These are phyloP conservation scores for Oropetium thomaeum DNA, from an alignment of 176 grass and related monocot genomes.

Conservation along the genomic window DNA sequence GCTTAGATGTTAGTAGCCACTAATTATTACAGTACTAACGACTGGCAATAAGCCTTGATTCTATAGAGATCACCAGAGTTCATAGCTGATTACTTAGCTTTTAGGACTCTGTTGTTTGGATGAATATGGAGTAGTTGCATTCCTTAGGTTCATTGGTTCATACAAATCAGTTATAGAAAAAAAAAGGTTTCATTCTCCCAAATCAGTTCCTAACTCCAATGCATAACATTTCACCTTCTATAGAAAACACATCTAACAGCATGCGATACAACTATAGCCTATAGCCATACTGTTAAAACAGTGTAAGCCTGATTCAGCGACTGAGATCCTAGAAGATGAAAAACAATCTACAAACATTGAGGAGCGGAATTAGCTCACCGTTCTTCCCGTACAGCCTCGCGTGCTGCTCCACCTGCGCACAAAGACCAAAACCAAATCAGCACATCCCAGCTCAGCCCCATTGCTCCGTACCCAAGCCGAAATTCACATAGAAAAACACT, in stretches of 20 bases:
- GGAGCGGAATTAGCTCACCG: constrained; percentile 34
- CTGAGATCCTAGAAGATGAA: neutral
- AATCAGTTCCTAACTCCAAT: neutral
- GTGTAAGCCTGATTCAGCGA: neutral
- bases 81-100: too few relatives aligned
- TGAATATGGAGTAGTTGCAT: neutral
- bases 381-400: constrained; percentile 75
- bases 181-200: neutral
- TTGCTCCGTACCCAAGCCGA: neutral
- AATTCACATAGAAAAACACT: neutral
- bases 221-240: neutral
- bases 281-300: neutral
- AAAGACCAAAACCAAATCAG: constrained; percentile 41
- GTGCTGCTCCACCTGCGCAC: constrained; percentile 67
- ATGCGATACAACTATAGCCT: neutral
- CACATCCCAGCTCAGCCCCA: neutral
- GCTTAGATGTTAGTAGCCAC: too few relatives aligned
- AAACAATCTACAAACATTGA: neutral
- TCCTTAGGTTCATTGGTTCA: neutral
- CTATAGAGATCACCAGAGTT: too few relatives aligned
- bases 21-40: too few relatives aligned
- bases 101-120: neutral
- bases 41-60: too few relatives aligned
- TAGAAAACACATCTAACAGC: neutral
- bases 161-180: neutral